These are phyloP conservation scores for Diplocarpon mali DNA, from an alignment of 2,329 filamentous ascomycete genomes.

Conservation along the genomic window DNA sequence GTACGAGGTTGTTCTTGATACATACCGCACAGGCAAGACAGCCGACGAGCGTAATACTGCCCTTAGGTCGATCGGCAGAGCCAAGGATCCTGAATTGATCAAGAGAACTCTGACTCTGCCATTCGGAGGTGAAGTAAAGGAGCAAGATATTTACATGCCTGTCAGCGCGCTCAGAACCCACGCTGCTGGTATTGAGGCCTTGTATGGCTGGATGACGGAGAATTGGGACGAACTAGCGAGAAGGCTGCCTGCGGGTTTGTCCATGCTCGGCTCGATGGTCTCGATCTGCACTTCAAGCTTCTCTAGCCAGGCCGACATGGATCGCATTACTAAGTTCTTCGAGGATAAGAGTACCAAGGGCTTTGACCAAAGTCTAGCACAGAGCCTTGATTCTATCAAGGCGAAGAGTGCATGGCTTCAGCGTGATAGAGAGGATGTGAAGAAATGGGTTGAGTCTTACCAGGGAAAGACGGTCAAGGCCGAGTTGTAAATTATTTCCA, in stretches of 20 bases:
- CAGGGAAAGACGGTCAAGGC: conserved; percentile 21
- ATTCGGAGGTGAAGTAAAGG: conserved; percentile 74
- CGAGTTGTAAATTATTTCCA: conserved; percentile 19
- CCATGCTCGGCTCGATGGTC: conserved; percentile 77
- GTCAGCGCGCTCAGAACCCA: conserved; percentile 69
- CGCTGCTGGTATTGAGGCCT: conserved; percentile 63
- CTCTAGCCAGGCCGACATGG: conserved; percentile 63
- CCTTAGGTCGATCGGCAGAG: conserved; percentile 70
- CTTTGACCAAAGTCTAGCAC: conserved; percentile 80
- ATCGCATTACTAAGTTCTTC: conserved; percentile 73
- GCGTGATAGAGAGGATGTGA: conserved; percentile 69
- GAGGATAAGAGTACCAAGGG: conserved; percentile 70
- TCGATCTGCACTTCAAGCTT: conserved; percentile 74
- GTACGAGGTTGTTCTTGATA: conserved; percentile 67
- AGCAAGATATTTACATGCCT: conserved; percentile 88
- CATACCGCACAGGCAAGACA: conserved; percentile 64
- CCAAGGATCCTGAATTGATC: conserved; percentile 68
- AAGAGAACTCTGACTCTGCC: conserved; percentile 67
- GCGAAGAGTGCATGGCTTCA: conserved; percentile 77
- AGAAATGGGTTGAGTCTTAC: conserved; percentile 57
- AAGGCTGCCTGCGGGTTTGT: conserved; percentile 74
- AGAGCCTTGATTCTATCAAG: conserved; percentile 73
- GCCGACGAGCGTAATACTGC: conserved; percentile 88
- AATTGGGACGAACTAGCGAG: conserved; percentile 81
- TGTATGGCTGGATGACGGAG: conserved; percentile 73